phyloP scores from a whole-genome alignment of 1,284 basidiomycete species.

The Spongiforma sp. region DNA sequence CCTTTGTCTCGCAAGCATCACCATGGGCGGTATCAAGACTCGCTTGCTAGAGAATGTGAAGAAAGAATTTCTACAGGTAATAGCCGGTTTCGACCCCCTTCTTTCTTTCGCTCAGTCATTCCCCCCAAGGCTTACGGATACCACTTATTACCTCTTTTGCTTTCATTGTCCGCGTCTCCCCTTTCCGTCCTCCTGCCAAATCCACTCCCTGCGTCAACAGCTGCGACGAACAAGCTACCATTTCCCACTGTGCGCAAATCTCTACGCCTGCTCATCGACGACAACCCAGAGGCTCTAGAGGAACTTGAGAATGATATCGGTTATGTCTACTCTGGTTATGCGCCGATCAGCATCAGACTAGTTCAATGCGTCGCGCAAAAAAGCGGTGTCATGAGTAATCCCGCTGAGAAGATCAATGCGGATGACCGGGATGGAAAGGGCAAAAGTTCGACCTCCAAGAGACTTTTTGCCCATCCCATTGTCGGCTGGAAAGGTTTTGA shows the following conservation, averaged over 20 bases:
- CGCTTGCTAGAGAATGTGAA: slow-evolving; percentile 90
- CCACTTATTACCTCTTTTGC: slow-evolving; percentile 83
- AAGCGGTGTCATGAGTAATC: slow-evolving; percentile 83
- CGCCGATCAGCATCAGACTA: slow-evolving; percentile 90
- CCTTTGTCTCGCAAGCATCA: slow-evolving; percentile 86
- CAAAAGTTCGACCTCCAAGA: slow-evolving; percentile 43
- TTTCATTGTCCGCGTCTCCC: slow-evolving; percentile 77
- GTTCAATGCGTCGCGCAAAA: slow-evolving; percentile 94
- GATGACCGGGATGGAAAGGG: slow-evolving; percentile 46
- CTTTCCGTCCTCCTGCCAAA: slow-evolving; percentile 71
- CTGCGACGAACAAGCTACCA: slow-evolving; percentile 60
- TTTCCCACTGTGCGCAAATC: slow-evolving; percentile 81
- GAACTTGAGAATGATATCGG: slow-evolving; percentile 92
- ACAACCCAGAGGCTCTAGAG: slow-evolving; percentile 75
- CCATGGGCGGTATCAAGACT: slow-evolving; percentile 84
- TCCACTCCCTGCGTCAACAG: slow-evolving; percentile 58
- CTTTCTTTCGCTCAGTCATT: slow-evolving; percentile 12
- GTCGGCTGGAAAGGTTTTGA: slow-evolving; percentile 98
- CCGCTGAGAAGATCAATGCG: slow-evolving; percentile 53
- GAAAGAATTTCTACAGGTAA: slow-evolving; percentile 88
- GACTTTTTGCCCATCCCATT: slow-evolving; percentile 85
- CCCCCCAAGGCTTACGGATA: slow-evolving; percentile 86
- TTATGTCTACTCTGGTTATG: slow-evolving; percentile 97
- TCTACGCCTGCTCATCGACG: slow-evolving; percentile 93
- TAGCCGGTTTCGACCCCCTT: slow-evolving; percentile 20